phyloP scores from a whole-genome alignment of 2,329 filamentous ascomycete species.

The Elsinoe arachidis region DNA sequence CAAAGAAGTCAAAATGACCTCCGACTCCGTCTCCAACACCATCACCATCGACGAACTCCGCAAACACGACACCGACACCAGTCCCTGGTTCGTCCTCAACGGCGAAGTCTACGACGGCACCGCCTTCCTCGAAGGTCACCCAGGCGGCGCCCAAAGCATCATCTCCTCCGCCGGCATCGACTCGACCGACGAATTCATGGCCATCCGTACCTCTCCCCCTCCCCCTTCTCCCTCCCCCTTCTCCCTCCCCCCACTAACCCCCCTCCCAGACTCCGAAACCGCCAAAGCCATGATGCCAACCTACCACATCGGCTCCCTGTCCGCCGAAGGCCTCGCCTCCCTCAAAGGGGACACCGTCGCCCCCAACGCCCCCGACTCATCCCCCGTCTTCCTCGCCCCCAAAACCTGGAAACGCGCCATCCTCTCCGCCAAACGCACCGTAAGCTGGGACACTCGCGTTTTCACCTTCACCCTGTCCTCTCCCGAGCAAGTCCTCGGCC shows the following conservation, averaged over 20 bases:
- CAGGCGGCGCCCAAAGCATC: constrained; percentile 80
- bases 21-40: constrained; percentile 51
- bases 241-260: background rate
- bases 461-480: constrained; percentile 76
- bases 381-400: constrained; percentile 60
- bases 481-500: constrained; percentile 57
- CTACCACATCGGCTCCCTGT: constrained; percentile 76
- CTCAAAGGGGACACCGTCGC: constrained; percentile 41
- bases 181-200: constrained; percentile 78
- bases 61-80: constrained; percentile 53
- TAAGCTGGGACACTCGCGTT: constrained; percentile 71
- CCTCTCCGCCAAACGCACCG: constrained; percentile 56
- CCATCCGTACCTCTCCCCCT: constrained; percentile 61
- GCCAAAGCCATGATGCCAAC: constrained; percentile 81
- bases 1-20: constrained; percentile 69
- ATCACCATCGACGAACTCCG: constrained; percentile 66
- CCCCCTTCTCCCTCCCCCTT: background rate
- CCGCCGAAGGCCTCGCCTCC: constrained; percentile 47
- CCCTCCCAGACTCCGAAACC: constrained; percentile 69
- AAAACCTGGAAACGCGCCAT: constrained; percentile 65
- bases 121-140: constrained; percentile 69
- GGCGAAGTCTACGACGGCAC: constrained; percentile 87
- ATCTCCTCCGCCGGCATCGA: constrained; percentile 73
- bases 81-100: constrained; percentile 81
- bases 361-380: constrained; percentile 34